Evolutionary conservation across 768 basidiomycete genomes (phyloP).

Genomic region (Termitomyces eurrhizus): DNA sequence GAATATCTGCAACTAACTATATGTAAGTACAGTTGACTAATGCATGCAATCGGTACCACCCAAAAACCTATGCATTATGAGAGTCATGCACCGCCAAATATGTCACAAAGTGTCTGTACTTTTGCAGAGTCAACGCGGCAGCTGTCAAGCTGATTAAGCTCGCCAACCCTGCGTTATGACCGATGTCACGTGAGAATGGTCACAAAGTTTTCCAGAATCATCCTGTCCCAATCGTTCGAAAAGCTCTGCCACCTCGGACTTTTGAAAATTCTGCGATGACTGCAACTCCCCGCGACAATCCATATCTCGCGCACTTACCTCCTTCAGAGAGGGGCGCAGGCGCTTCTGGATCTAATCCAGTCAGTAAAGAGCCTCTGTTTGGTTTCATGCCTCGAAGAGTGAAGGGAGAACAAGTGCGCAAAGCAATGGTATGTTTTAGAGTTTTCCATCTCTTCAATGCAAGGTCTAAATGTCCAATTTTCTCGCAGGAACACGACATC

Average conservation of each 20-base stretch:
- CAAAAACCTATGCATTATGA: no score
- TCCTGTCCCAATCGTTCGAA: no score
- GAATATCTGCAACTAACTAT: no score
- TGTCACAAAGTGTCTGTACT: no score
- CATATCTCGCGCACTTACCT: slow-evolving; percentile 47
- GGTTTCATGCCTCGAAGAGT: slow-evolving; percentile 74
- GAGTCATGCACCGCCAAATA: no score
- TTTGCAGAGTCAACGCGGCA: no score
- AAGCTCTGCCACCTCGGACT: neutral
- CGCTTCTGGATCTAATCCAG: slow-evolving; percentile 12
- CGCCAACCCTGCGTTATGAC: no score
- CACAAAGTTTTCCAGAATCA: neutral
- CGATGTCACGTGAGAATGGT: neutral
- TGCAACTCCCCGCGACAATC: slow-evolving; percentile 35
- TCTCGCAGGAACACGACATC: slow-evolving; percentile 61
- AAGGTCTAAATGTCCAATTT: neutral
- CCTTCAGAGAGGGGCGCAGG: slow-evolving; percentile 30
- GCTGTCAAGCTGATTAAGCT: no score
- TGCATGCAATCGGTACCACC: no score
- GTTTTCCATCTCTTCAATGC: neutral
- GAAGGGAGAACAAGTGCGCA: slow-evolving; percentile 57
- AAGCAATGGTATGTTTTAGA: slow-evolving; percentile 56
- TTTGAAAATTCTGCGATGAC: neutral
- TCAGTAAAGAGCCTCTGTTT: slow-evolving; percentile 56
- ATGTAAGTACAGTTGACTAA: no score